Percentiles rank a stretch among this genome's conserved stretches.
Conservation (phyloP, 2,329 filamentous ascomycete species). For the Fusarium poae region DNA sequence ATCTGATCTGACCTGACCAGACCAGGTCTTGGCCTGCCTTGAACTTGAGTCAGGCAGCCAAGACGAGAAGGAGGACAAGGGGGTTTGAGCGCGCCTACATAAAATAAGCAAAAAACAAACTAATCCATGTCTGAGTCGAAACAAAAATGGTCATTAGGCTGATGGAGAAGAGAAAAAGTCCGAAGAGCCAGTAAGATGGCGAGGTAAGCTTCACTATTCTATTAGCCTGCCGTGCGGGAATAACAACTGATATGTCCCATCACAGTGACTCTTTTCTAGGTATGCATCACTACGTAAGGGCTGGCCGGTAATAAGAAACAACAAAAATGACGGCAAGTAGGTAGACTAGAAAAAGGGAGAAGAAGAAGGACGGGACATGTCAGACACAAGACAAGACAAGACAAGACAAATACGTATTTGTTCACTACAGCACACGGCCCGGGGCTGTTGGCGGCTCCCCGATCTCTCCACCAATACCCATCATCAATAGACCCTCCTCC, state of each 20-base stretch:
- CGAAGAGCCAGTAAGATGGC: background rate
- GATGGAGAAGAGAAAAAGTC: background rate
- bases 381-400: background rate
- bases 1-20: background rate
- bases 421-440: slow-evolving; percentile 7
- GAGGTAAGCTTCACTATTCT: background rate
- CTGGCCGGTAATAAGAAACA: background rate
- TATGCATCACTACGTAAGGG: background rate
- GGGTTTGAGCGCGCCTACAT: slow-evolving; percentile 16
- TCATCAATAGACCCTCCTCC: slow-evolving; percentile 4
- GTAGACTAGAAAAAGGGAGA: background rate
- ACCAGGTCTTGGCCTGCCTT: slow-evolving; percentile 1
- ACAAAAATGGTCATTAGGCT: slow-evolving; percentile 4
- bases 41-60: slow-evolving; percentile 21
- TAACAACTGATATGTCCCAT: background rate
- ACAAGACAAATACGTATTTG: background rate
- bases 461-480: slow-evolving; percentile 35
- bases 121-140: slow-evolving; percentile 12
- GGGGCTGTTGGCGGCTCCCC: slow-evolving; percentile 35
- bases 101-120: slow-evolving; percentile 11
- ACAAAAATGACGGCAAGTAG: background rate
- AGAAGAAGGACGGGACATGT: slow-evolving; percentile 1
- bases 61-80: background rate
- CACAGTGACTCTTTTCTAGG: background rate
- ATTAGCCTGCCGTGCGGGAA: background rate